These are phyloP conservation scores for Echria macrotheca DNA, from an alignment of 495 filamentous ascomycete species.

Conservation along the genomic window DNA sequence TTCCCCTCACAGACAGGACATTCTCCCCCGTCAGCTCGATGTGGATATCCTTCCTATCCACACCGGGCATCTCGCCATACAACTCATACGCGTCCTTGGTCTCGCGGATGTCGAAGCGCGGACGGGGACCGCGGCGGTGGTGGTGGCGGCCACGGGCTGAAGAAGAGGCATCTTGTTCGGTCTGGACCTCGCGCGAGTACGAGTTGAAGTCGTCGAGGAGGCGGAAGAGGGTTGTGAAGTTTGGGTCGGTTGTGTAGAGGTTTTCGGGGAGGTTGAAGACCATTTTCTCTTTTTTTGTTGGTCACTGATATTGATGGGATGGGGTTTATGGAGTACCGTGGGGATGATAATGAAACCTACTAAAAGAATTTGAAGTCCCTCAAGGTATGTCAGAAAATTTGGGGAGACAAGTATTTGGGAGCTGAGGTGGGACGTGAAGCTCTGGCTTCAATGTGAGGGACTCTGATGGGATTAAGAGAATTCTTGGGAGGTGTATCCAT, in stretches of 20 bases:
- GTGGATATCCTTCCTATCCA: conserved; percentile 63
- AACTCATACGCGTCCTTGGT: conserved; percentile 58
- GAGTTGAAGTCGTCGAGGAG: conserved; percentile 64
- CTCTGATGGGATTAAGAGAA: no score
- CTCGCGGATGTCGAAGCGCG: conserved; percentile 69
- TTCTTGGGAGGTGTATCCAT: no score
- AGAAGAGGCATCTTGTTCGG: neutral
- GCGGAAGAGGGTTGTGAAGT: conserved; percentile 63
- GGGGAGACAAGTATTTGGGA: no score
- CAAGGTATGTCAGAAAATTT: no score
- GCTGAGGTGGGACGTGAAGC: no score
- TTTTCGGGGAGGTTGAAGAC: conserved; percentile 21
- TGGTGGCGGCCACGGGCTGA: conserved; percentile 18
- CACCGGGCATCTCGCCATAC: conserved; percentile 74
- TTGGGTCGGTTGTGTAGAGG: conserved; percentile 25
- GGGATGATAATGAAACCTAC: no score
- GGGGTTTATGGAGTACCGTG: no score
- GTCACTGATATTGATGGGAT: no score
- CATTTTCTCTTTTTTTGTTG: no score
- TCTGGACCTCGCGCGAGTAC: conserved; percentile 33
- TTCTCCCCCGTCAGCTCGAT: conserved; percentile 73
- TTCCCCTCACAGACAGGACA: conserved; percentile 63
- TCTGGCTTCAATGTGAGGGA: no score
- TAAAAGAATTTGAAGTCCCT: no score
- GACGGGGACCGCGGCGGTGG: conserved; percentile 22